These are phyloP conservation scores for Massariosphaeria phaeospora DNA, from an alignment of 495 filamentous ascomycete species.

Conservation along the genomic window DNA sequence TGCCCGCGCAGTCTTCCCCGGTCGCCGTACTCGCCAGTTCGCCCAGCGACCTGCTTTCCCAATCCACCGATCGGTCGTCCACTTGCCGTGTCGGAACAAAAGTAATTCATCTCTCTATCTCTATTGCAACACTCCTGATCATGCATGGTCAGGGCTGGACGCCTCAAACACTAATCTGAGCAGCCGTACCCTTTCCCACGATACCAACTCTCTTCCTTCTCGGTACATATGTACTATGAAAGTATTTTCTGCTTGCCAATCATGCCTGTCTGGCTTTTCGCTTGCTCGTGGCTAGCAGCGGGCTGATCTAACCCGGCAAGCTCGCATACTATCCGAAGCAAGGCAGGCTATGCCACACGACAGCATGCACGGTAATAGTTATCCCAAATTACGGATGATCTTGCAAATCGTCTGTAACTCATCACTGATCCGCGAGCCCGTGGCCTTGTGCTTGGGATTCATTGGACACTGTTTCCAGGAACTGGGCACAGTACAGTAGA, in stretches of 20 bases:
- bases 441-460: conserved; percentile 3
- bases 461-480: conserved; percentile 23
- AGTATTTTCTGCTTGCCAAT: conserved; percentile 3
- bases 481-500: background rate
- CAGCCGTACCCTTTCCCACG: too few relatives aligned
- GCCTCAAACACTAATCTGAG: too few relatives aligned
- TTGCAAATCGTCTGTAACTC: conserved; percentile 18
- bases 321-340: background rate
- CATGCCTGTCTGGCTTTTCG: background rate
- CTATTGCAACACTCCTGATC: background rate
- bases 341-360: background rate
- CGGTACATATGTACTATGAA: background rate
- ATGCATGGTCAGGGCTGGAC: too few relatives aligned
- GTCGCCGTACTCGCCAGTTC: background rate
- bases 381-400: conserved; percentile 20
- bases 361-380: conserved; percentile 1
- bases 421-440: conserved; percentile 23
- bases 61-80: background rate
- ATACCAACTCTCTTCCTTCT: background rate
- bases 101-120: background rate
- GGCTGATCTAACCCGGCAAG: background rate
- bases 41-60: background rate
- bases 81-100: background rate
- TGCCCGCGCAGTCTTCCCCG: background rate
- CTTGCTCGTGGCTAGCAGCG: background rate